Evolutionary conservation across 1,139 yeast species (phyloP).

Genomic region (Blastobotrys persicus): DNA sequence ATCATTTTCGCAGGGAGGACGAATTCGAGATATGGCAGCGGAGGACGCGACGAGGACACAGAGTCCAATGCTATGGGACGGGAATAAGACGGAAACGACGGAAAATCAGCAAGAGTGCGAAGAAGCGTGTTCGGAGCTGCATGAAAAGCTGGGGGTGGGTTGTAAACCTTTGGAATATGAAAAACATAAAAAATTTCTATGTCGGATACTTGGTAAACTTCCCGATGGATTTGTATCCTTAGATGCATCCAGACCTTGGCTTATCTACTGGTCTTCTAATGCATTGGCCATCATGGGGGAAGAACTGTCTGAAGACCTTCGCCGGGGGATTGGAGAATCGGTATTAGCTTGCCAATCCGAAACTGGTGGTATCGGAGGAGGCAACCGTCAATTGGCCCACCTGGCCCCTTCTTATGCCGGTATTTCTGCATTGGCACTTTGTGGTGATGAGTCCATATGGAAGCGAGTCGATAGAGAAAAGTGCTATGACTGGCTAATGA

Average conservation of each 20-base stretch:
- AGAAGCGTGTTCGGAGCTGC: slow-evolving; percentile 2
- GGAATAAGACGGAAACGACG: background rate
- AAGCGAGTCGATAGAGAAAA: slow-evolving; percentile 44
- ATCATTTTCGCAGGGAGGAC: background rate
- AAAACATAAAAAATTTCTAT: slow-evolving; percentile 43
- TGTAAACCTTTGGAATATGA: slow-evolving; percentile 29
- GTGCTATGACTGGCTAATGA: slow-evolving; percentile 63
- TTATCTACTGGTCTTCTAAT: slow-evolving; percentile 79
- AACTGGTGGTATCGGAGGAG: slow-evolving; percentile 82
- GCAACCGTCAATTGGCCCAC: slow-evolving; percentile 76
- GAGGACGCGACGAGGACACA: background rate
- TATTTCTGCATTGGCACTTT: slow-evolving; percentile 56
- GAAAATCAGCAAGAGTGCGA: slow-evolving; percentile 4
- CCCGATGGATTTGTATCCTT: slow-evolving; percentile 50
- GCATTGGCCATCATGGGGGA: slow-evolving; percentile 46
- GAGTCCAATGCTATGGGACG: slow-evolving; percentile 5
- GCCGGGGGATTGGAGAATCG: slow-evolving; percentile 32
- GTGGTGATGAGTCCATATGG: slow-evolving; percentile 50
- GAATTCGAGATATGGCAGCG: background rate
- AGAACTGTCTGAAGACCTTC: slow-evolving; percentile 19
- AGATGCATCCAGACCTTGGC: slow-evolving; percentile 93
- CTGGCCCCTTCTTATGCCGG: slow-evolving; percentile 85
- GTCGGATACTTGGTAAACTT: slow-evolving; percentile 46
- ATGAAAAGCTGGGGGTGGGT: background rate
- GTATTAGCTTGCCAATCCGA: slow-evolving; percentile 35